These are phyloP conservation scores for Pseudocercospora crystallina DNA, from an alignment of 2,329 filamentous ascomycete species.

Conservation along the genomic window DNA sequence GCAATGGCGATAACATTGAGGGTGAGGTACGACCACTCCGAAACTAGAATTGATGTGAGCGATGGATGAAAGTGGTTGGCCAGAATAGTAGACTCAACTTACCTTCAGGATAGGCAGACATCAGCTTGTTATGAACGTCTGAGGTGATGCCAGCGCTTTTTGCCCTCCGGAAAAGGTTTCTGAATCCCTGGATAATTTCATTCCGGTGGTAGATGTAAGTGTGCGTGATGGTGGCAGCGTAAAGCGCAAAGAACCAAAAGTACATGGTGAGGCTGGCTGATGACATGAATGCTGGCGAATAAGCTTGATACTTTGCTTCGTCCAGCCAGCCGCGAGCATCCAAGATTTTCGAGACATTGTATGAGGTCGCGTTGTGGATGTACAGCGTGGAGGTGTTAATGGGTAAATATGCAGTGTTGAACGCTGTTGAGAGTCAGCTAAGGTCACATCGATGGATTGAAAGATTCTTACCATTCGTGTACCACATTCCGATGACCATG, in stretches of 20 bases:
- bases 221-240: conserved; percentile 5
- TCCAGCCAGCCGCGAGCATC: conserved; percentile 77
- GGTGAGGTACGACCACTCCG: conserved; percentile 68
- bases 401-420: conserved; percentile 72
- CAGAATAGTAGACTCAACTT: too few relatives aligned
- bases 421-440: background rate
- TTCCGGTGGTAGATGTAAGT: conserved; percentile 3
- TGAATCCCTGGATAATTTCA: conserved; percentile 2
- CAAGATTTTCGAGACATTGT: conserved; percentile 76
- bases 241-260: conserved; percentile 2
- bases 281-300: conserved; percentile 63
- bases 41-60: conserved; percentile 47
- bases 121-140: conserved; percentile 76
- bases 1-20: conserved; percentile 16
- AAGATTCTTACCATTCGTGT: conserved; percentile 69
- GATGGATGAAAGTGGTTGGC: too few relatives aligned
- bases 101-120: conserved; percentile 72
- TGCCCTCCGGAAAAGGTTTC: background rate
- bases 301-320: conserved; percentile 68
- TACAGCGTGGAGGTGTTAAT: conserved; percentile 80
- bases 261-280: conserved; percentile 1
- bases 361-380: conserved; percentile 77
- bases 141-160: conserved; percentile 43
- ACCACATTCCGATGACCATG: conserved; percentile 38
- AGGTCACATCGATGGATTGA: background rate